phyloP scores from a whole-genome alignment of 2,329 filamentous ascomycete species.

The Zasmidium angulare region DNA sequence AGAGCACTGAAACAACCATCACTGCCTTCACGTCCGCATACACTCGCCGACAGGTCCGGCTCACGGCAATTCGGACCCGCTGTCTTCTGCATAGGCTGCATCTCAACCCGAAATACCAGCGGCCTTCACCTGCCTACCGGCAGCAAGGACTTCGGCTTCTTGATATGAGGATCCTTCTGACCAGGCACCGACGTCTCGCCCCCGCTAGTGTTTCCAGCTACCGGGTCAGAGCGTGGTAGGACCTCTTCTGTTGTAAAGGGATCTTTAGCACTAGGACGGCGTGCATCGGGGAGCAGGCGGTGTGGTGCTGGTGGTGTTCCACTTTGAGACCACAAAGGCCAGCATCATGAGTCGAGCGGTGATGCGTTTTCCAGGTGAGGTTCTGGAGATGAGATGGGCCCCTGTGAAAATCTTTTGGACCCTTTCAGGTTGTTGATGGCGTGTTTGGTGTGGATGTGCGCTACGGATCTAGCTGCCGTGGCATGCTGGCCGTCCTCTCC shows the following conservation, averaged over 20 bases:
- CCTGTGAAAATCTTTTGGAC: not conserved
- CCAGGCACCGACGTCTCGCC: not conserved
- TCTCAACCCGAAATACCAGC: not conserved
- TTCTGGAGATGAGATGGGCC: not conserved
- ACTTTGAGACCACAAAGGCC: not conserved
- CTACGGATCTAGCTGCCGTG: too few relatives aligned
- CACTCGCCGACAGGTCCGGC: too few relatives aligned
- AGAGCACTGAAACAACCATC: too few relatives aligned
- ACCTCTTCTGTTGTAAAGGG: not conserved
- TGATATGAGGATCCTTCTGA: not conserved
- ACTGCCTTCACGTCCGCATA: too few relatives aligned
- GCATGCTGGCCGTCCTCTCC: not conserved
- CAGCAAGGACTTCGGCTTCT: slow-evolving; percentile 3
- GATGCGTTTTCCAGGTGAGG: not conserved
- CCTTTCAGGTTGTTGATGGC: not conserved
- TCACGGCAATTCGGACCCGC: too few relatives aligned
- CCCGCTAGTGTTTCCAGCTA: not conserved
- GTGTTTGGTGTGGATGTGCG: not conserved
- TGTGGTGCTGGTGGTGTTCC: too few relatives aligned
- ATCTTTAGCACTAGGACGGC: not conserved
- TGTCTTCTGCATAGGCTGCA: not conserved
- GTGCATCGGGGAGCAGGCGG: not conserved
- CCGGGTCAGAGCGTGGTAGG: too few relatives aligned
- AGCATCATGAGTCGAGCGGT: not conserved
- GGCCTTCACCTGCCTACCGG: not conserved